Evolutionary conservation across 768 basidiomycete species (phyloP), one percentile per base, ranked within the genome.

Genomic region (Auriscalpium orientale): DNA sequence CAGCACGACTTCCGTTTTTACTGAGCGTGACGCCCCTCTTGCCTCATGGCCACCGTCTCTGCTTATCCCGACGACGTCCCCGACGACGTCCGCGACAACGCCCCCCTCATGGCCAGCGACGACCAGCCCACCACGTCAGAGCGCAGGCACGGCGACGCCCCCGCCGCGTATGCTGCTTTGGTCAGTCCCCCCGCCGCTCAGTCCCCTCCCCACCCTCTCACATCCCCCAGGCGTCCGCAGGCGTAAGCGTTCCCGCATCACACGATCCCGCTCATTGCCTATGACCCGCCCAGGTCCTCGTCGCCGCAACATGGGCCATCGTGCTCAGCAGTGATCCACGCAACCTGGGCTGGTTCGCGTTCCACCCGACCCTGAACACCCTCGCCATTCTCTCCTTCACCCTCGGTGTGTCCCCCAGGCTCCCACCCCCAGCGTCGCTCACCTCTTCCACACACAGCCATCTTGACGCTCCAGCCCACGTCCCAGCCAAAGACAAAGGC

Each of bases 401-500:
- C 7, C 82, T 83, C 61, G 89, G 90, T 87, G 55, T 44, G 74
- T 54, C 40, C 28, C 12, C 18, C 35, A 34, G 37, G 21, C 35
- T n/a, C 47, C 21, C 37, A 21, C 28, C 16, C 49, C 16, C 20
- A 36, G 51, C 16, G 5, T n/a, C 11, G 38, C 22, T 11, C 40
- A 18, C 50, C 13, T 44, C 4, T 49, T 45, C 36, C 52, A 46
- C 20, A 37, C 46, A 28, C 40, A 89, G 89, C 84, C 8, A 81
- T 93, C 45, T 65, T 88, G 62, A 89, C 89, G 21, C 82, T 87
- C 11, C 91, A 87, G 60, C 85, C 85, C 1, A 88, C 87, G 11
- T 79, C 82, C 4, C 80, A 81, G 50, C 82, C 84, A 3, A 75
- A 71, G 64, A 79, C 81, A 43, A 87, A 89, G 69, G 75, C 79